Base-by-base conservation (phyloP, 2,329 filamentous ascomycete species). In the Pestalotiopsis sp. region DNA sequence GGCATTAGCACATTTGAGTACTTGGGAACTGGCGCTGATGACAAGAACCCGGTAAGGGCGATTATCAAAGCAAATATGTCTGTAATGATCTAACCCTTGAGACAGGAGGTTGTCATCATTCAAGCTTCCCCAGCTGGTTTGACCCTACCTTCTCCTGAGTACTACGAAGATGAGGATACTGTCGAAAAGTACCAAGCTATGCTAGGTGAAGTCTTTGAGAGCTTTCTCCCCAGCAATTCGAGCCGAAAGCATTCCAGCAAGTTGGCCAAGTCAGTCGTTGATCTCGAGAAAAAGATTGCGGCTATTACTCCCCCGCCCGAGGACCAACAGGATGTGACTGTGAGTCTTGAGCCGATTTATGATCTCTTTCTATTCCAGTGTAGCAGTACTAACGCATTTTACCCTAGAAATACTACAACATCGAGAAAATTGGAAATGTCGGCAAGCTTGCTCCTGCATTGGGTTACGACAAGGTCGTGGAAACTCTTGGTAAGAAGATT, bases 321-420 rank as follows among this genome's bases (percentile, higher is more conserved):
- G 75, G 86, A 89, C 67, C 83, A 84, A 20, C 82, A 89, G 69
- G 89, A 91, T 76, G 87, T 91, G 61, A 90, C 88, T 13, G 82
- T 84, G 71, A 75, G 79, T 71, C 3, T 6, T 57, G 20, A 41
- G 61, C 31, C 4, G 13, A 17, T 7, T 9, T 38, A 23, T 31
- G 5, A 31, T 6, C n/a, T 12, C 4, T 27, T 17, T 57, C 25
- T 23, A 57, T 23, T 5, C 12, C 14, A 17, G 17, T 45, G 14
- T 17, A 4, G 14, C 4, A 1, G 0, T 27, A 38, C 20, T 17
- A 56, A 56, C 45, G 73, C 73, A 72, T 72, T 61, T 23, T 4
- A 17, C n/a, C 11, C 23, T 49, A 84, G 81, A 87, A 91, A 81
- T 89, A 87, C 72, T 92, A 92, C 78, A 92, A 92, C 73, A 89